Conservation (phyloP, 805 yeast species). For the Metschnikowia santaceciliae region DNA sequence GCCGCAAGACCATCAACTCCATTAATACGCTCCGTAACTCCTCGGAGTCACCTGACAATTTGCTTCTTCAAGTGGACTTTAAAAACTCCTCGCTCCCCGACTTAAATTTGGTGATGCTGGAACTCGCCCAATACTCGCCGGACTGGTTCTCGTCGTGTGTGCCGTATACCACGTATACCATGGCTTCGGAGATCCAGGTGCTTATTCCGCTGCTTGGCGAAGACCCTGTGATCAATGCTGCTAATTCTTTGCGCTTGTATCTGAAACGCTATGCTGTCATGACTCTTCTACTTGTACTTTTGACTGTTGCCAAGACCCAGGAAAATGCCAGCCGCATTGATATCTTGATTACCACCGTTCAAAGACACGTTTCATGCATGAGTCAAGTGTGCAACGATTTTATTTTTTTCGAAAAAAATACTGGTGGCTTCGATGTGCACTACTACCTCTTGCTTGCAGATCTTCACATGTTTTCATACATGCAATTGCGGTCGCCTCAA, state of each 20-base stretch:
- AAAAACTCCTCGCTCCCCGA: constrained; percentile 3
- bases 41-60: constrained; percentile 8
- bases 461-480: constrained; percentile 12
- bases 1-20: constrained; percentile 31
- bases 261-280: constrained; percentile 6
- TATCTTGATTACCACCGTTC: constrained; percentile 5
- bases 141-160: constrained; percentile 2
- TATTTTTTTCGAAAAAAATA: background rate
- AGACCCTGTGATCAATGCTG: background rate
- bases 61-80: constrained; percentile 4
- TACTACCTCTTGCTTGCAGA: constrained; percentile 13
- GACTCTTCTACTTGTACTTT: constrained; percentile 8
- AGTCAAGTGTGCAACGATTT: constrained; percentile 6
- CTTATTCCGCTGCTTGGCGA: background rate
- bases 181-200: constrained; percentile 1
- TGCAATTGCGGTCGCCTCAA: constrained; percentile 2
- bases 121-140: background rate
- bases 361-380: constrained; percentile 5
- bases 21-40: constrained; percentile 17
- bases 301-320: constrained; percentile 2
- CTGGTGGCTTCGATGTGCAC: constrained; percentile 4
- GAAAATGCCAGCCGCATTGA: background rate
- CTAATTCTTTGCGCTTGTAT: background rate
- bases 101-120: constrained; percentile 2
- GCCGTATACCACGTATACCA: constrained; percentile 8